Conservation (phyloP, 78 protist genomes). For the Dictyostelium brefeldianum region DNA sequence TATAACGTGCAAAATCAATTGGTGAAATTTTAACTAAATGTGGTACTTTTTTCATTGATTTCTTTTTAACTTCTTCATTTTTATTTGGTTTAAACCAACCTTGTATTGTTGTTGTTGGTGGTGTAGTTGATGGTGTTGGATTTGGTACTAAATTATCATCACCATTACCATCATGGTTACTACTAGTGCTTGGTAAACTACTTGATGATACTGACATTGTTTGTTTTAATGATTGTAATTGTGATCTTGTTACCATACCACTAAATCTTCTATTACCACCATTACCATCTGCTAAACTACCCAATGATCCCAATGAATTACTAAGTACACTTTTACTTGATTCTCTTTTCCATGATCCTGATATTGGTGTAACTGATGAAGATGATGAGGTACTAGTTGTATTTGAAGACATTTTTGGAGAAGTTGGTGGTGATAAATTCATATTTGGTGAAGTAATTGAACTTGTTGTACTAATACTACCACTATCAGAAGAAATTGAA, state of each 20-base stretch:
- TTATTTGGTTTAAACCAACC: conserved; percentile 41
- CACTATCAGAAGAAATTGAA: background rate
- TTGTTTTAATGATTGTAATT: background rate
- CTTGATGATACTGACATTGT: conserved; percentile 9
- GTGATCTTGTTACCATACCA: background rate
- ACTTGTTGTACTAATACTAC: background rate
- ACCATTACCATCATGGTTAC: background rate
- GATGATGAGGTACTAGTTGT: background rate
- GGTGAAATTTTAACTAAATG: background rate
- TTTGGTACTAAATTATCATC: background rate
- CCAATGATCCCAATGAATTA: background rate
- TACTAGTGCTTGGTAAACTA: background rate
- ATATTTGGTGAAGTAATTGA: background rate
- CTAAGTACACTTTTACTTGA: background rate
- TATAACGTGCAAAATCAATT: conserved; percentile 32
- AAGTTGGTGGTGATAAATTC: background rate
- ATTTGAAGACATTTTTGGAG: background rate
- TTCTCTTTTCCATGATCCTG: conserved; percentile 1
- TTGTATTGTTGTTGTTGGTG: background rate
- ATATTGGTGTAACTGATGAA: background rate
- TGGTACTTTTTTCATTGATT: conserved; percentile 27
- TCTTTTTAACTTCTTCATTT: background rate
- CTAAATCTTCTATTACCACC: background rate
- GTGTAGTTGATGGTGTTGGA: background rate
- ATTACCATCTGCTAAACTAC: background rate